Base-by-base conservation (phyloP, 2,329 filamentous ascomycete species). In the Didymella sp. region DNA sequence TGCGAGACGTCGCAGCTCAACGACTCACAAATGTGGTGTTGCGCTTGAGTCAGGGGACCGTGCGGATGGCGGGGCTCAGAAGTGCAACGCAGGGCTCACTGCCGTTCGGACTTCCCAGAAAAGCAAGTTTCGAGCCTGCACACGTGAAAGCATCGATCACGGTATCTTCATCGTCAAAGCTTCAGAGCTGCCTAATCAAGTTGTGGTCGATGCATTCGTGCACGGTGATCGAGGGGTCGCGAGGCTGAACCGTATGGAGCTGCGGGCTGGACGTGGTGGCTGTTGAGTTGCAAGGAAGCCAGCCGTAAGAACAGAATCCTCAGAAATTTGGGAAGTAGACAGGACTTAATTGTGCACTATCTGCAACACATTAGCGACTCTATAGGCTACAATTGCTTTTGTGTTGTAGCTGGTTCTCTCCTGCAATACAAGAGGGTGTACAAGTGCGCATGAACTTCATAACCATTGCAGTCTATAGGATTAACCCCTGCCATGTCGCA, bases 101-200 rank as follows among this genome's bases (percentile, higher is more conserved):
- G 49, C 55, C 52, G 37, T 53, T 12, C 19, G 24, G 62, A 64
- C 58, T 73, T 58, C 71, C 70, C 37, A 66, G 60, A 60, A 56
- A 33, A 67, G 70, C 59, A 73, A 56, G 63, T 60, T 59, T 38
- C 25, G 48, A 41, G 22, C 46, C 15, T 28, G 45, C 21, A 40
- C 51, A 62, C 55, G 62, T 63, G 60, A 62, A 66, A 64, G 56
- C 51, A 66, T 74, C 35, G 70, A 72, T 66, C 35, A 56, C 70
- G 51, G 71, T 58, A 50, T 58, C 46, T 63, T 64, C 60, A 51
- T 52, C 47, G 72, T 73, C 70, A 65, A 67, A 73, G 72, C 69
- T 70, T 73, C 53, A 59, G 61, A 73, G 69, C 71, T 74, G 53
- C 72, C 72, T 71, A 71, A 68, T 70, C 60, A 61, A 69, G 57